Percentiles rank a stretch among this genome's conserved stretches.
Conservation (phyloP, 208 protist species). For the Trypanosoma vivax region DNA sequence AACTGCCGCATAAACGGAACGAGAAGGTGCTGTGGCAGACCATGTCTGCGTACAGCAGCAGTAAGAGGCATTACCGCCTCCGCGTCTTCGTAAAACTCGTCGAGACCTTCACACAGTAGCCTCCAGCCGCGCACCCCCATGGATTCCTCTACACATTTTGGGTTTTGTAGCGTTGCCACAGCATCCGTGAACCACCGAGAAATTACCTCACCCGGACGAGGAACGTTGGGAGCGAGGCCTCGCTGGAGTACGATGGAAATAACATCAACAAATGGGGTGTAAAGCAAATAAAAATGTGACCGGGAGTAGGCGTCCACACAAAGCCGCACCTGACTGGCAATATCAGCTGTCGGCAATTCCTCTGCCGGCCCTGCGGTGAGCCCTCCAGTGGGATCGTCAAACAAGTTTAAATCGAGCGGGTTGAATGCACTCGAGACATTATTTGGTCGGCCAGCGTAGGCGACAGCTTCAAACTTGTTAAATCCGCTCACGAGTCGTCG, state of each 20-base stretch:
- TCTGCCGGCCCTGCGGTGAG: constrained; percentile 56
- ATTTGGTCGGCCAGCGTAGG: constrained; percentile 3
- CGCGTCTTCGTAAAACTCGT: constrained; percentile 46
- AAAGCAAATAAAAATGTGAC: constrained; percentile 58
- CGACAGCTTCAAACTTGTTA: constrained; percentile 24
- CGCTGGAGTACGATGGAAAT: constrained; percentile 38
- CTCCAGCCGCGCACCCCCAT: constrained; percentile 43
- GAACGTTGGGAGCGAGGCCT: constrained; percentile 29
- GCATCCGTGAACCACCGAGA: constrained; percentile 67
- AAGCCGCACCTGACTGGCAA: constrained; percentile 57
- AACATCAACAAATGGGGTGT: constrained; percentile 72
- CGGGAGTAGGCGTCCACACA: constrained; percentile 43
- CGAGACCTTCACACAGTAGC: constrained; percentile 18
- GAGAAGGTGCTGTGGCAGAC: constrained; percentile 48
- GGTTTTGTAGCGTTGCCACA: constrained; percentile 36
- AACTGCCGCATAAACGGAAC: constrained; percentile 73
- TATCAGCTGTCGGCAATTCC: constrained; percentile 62
- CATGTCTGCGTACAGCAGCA: constrained; percentile 39
- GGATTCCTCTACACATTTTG: constrained; percentile 27
- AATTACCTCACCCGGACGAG: constrained; percentile 39
- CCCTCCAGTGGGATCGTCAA: constrained; percentile 83
- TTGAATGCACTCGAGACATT: constrained; percentile 19
- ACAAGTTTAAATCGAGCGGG: constrained; percentile 56
- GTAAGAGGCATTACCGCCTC: constrained; percentile 51
- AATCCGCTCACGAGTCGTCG: constrained; percentile 1